A percentile compares a stretch with the other conserved stretches of the same genome.
These are phyloP conservation scores for Vitis rupestris DNA, from an alignment of 164 flowering plant species.

Conservation along the genomic window DNA sequence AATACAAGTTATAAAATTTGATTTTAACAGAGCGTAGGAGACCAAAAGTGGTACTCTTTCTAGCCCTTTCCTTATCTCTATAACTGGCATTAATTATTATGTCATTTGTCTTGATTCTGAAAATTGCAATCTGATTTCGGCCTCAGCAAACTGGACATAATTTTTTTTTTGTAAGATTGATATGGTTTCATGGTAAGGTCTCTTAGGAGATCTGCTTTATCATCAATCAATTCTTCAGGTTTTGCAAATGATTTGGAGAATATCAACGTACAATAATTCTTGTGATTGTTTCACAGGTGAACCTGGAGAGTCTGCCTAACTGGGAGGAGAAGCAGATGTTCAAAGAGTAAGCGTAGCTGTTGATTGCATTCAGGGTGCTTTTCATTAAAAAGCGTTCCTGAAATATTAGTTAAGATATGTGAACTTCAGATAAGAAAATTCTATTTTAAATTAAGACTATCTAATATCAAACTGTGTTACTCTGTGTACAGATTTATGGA, in stretches of 20 bases:
- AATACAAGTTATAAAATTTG: too few relatives aligned
- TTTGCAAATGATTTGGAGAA: not conserved
- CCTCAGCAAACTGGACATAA: too few relatives aligned
- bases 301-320: slow-evolving; percentile 80
- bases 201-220: not conserved
- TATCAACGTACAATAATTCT: not conserved
- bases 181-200: too few relatives aligned
- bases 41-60: too few relatives aligned
- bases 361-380: not conserved
- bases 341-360: slow-evolving; percentile 39
- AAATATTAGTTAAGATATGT: not conserved
- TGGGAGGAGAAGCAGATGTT: slow-evolving; percentile 99
- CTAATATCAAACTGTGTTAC: not conserved
- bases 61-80: too few relatives aligned
- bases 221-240: not conserved
- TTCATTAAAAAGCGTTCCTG: not conserved
- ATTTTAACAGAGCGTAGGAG: too few relatives aligned
- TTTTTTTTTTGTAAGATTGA: too few relatives aligned
- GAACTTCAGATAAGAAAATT: too few relatives aligned
- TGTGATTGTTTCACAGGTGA: slow-evolving; percentile 50
- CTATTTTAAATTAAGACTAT: not conserved
- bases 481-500: slow-evolving; percentile 87
- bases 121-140: too few relatives aligned
- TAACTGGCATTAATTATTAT: too few relatives aligned
- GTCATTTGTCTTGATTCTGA: too few relatives aligned